These are phyloP conservation scores for Candida insectalens DNA, from an alignment of 805 yeast genomes.

Conservation along the genomic window DNA sequence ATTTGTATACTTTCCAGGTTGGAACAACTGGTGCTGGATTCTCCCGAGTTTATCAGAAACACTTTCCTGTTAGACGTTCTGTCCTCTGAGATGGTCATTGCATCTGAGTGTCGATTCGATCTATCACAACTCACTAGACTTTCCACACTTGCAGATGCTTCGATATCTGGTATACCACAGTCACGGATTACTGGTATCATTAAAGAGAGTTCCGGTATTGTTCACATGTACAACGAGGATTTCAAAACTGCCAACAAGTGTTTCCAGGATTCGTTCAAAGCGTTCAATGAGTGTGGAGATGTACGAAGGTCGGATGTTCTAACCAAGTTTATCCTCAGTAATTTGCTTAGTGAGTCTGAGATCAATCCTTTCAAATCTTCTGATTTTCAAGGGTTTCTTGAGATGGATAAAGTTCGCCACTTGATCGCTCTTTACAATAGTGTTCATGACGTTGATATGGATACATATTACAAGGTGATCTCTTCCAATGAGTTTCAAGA, in stretches of 20 bases:
- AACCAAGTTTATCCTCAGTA: conserved; percentile 51
- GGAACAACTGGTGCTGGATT: conserved; percentile 26
- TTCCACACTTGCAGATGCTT: conserved; percentile 35
- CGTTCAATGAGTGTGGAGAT: conserved; percentile 49
- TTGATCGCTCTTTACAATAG: conserved; percentile 19
- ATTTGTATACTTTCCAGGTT: conserved; percentile 25
- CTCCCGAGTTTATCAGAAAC: conserved; percentile 33
- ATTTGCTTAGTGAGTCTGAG: conserved; percentile 52
- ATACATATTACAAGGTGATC: conserved; percentile 12
- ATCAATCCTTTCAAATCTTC: conserved; percentile 67
- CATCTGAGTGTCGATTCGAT: conserved; percentile 29
- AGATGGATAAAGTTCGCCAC: conserved; percentile 9
- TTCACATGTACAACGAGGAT: conserved; percentile 49
- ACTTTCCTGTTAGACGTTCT: conserved; percentile 51
- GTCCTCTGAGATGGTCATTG: conserved; percentile 54
- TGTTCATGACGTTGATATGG: conserved; percentile 18
- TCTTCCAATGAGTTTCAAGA: conserved; percentile 5
- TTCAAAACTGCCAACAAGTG: conserved; percentile 43
- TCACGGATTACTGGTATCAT: conserved; percentile 68
- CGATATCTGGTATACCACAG: conserved; percentile 62
- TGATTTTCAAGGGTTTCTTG: conserved; percentile 39
- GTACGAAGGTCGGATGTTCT: conserved; percentile 46
- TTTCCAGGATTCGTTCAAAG: conserved; percentile 40
- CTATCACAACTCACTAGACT: conserved; percentile 31
- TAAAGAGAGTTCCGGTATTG: conserved; percentile 66